These are phyloP conservation scores for Candida sanyaensis DNA, from an alignment of 1,139 yeast genomes.

Conservation along the genomic window DNA sequence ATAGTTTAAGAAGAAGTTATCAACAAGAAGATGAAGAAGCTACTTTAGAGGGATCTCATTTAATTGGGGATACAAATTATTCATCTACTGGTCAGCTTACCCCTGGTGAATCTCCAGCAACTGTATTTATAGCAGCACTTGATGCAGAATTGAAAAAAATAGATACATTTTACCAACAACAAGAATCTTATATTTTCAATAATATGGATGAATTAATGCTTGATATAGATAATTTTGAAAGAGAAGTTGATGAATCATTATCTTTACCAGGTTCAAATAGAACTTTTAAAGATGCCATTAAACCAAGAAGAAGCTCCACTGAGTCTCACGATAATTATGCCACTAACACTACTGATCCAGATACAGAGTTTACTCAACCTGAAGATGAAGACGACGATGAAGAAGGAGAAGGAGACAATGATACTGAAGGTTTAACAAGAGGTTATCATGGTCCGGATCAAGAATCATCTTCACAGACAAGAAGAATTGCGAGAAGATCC, in stretches of 20 bases:
- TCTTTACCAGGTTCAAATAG: slow-evolving; percentile 6
- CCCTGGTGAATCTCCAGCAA: slow-evolving; percentile 23
- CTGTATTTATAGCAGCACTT: slow-evolving; percentile 54
- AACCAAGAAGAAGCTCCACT: slow-evolving; percentile 18
- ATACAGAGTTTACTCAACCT: slow-evolving; percentile 31
- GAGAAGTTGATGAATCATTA: slow-evolving; percentile 24
- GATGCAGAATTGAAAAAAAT: slow-evolving; percentile 58
- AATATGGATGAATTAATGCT: slow-evolving; percentile 52
- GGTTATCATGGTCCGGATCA: slow-evolving; percentile 2
- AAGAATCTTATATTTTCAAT: slow-evolving; percentile 49
- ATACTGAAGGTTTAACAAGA: slow-evolving; percentile 11
- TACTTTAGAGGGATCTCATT: slow-evolving; percentile 30
- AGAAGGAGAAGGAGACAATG: slow-evolving; percentile 21
- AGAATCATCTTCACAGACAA: not conserved
- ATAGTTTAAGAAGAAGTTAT: slow-evolving; percentile 37
- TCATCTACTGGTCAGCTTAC: slow-evolving; percentile 24
- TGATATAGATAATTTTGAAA: slow-evolving; percentile 51
- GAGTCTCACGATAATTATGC: slow-evolving; percentile 20
- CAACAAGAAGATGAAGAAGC: slow-evolving; percentile 22
- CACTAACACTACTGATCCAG: slow-evolving; percentile 29
- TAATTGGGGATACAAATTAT: slow-evolving; percentile 23
- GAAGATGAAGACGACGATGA: slow-evolving; percentile 32
- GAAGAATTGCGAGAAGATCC: slow-evolving; percentile 10
- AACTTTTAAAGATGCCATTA: slow-evolving; percentile 2
- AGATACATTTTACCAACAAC: slow-evolving; percentile 57